Conservation (phyloP, 192 early-diverging fungal genomes). For the Rhizophagus prolifer region DNA sequence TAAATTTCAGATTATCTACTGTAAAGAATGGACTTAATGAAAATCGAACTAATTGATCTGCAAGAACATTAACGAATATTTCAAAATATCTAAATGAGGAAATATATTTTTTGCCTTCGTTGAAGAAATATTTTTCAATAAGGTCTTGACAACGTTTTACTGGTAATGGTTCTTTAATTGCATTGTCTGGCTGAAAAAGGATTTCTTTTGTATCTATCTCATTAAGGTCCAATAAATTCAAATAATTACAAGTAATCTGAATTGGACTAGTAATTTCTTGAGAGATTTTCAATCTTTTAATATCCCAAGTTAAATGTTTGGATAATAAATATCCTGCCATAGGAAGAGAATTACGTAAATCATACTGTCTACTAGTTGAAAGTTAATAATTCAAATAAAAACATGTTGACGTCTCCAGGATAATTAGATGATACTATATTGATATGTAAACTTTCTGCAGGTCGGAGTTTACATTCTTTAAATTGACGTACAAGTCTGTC, state of each 20-base stretch:
- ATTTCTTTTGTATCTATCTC: constrained; percentile 22
- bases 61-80: constrained; percentile 33
- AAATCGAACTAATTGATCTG: constrained; percentile 34
- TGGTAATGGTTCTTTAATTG: constrained; percentile 1
- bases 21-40: constrained; percentile 26
- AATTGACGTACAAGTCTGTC: too few species aligned
- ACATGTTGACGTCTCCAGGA: constrained; percentile 3
- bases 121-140: constrained; percentile 29
- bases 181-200: background rate
- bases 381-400: background rate
- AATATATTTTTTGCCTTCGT: background rate
- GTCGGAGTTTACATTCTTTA: constrained; percentile 6
- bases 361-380: constrained; percentile 11
- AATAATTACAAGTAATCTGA: constrained; percentile 23
- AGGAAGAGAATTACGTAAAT: constrained; percentile 21
- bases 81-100: constrained; percentile 29
- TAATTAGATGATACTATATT: background rate
- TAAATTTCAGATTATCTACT: constrained; percentile 29
- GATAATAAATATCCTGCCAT: background rate
- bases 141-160: constrained; percentile 5
- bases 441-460: background rate
- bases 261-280: constrained; percentile 23
- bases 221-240: too few species aligned
- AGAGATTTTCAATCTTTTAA: constrained; percentile 18
- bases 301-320: constrained; percentile 21